These are phyloP conservation scores for Mucor saturninus DNA, from an alignment of 371 early-diverging fungal species.

Conservation along the genomic window DNA sequence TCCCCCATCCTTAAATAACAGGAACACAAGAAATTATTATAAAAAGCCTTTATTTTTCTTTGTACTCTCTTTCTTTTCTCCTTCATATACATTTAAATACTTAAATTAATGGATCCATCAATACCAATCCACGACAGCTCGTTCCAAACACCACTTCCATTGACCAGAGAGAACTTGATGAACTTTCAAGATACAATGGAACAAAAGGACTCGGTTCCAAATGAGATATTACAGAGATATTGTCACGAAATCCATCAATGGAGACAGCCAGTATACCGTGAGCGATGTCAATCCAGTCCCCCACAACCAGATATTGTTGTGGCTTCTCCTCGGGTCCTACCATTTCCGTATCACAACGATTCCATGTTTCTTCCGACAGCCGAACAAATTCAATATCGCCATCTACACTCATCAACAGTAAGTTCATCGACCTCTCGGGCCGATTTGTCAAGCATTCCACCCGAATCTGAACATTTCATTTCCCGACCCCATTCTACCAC, in stretches of 20 bases:
- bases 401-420: not conserved
- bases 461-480: constrained; percentile 8
- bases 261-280: constrained; percentile 1
- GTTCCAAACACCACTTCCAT: constrained; percentile 7
- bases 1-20: not conserved
- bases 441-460: constrained; percentile 18
- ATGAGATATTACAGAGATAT: constrained; percentile 18
- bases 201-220: not conserved
- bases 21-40: constrained; percentile 3
- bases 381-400: constrained; percentile 27
- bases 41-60: not conserved
- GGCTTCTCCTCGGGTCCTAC: constrained; percentile 33
- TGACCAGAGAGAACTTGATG: constrained; percentile 24
- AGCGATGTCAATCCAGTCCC: constrained; percentile 6
- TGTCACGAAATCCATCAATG: constrained; percentile 7
- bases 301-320: constrained; percentile 27
- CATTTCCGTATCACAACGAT: constrained; percentile 55
- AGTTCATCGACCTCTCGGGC: constrained; percentile 10
- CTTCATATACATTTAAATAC: not conserved
- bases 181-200: not conserved
- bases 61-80: not conserved
- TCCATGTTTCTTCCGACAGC: constrained; percentile 42
- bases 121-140: not conserved
- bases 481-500: constrained; percentile 9
- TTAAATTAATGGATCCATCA: not conserved